Percentiles rank a stretch among this genome's conserved stretches.
Conservation (phyloP, 1,139 yeast species). For the Saccharomyces hybrid region DNA sequence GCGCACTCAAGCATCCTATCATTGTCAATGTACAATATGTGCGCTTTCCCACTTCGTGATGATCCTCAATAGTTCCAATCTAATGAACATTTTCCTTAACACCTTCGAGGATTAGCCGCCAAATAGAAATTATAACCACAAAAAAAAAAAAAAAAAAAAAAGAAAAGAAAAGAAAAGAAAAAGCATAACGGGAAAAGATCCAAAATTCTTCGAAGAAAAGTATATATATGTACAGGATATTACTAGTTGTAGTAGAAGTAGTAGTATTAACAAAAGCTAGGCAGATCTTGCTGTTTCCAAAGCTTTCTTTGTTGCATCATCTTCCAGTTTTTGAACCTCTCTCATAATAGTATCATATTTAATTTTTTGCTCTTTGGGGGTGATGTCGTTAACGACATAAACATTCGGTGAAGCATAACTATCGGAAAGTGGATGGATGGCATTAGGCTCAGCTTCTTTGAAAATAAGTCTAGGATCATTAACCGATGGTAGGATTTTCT, state of each 20-base stretch:
- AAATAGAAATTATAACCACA: neutral
- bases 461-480: slow-evolving; percentile 36
- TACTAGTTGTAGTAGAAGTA: neutral
- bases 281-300: slow-evolving; percentile 29
- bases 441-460: slow-evolving; percentile 69
- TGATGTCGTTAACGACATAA: slow-evolving; percentile 38
- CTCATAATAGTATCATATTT: slow-evolving; percentile 32
- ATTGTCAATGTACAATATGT: neutral
- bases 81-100: neutral
- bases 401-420: slow-evolving; percentile 46
- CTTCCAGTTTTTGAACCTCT: slow-evolving; percentile 34
- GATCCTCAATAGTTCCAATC: neutral
- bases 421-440: slow-evolving; percentile 51
- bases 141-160: neutral
- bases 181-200: neutral
- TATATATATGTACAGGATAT: slow-evolving; percentile 3
- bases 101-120: neutral
- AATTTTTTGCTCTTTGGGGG: slow-evolving; percentile 36
- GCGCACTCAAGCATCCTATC: neutral
- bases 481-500: slow-evolving; percentile 34
- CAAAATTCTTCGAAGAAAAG: neutral
- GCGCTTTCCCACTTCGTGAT: neutral
- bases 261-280: slow-evolving; percentile 1
- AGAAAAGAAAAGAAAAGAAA: neutral
- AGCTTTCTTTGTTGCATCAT: slow-evolving; percentile 32